Conservation (phyloP, 2,329 filamentous ascomycete genomes). For the Cytospora piceae region DNA sequence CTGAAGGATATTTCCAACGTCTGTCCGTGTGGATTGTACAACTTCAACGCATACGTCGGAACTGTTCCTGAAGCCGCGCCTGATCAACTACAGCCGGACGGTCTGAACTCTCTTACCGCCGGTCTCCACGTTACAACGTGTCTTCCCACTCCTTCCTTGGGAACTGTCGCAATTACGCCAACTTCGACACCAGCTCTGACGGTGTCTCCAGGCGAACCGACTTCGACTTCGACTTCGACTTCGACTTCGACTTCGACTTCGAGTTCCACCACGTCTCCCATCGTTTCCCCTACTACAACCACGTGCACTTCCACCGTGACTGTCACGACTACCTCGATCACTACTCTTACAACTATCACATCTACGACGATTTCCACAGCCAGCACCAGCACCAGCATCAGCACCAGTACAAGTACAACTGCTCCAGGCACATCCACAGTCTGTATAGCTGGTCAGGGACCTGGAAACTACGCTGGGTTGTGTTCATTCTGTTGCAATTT, state of each 20-base stretch:
- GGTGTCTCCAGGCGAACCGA: constrained; percentile 5
- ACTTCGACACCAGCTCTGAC: constrained; percentile 34
- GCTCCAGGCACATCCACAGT: background rate
- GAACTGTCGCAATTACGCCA: constrained; percentile 19
- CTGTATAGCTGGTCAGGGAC: constrained; percentile 5
- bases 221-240: background rate
- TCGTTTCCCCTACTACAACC: constrained; percentile 13
- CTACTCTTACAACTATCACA: constrained; percentile 3
- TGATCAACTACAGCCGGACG: constrained; percentile 43
- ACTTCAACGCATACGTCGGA: constrained; percentile 61
- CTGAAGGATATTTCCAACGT: constrained; percentile 52
- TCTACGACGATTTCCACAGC: constrained; percentile 1
- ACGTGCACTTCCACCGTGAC: constrained; percentile 1
- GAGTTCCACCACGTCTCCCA: constrained; percentile 37
- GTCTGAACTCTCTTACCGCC: constrained; percentile 36
- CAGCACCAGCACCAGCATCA: background rate
- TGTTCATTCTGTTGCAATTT: constrained; percentile 32
- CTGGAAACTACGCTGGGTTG: constrained; percentile 30
- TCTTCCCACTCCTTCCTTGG: constrained; percentile 30
- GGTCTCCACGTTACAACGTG: constrained; percentile 39
- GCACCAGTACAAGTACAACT: background rate
- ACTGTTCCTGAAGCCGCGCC: constrained; percentile 46
- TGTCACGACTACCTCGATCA: background rate
- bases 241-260: background rate
- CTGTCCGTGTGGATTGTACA: constrained; percentile 59